Conservation (phyloP, 2,329 filamentous ascomycete genomes). For the Drechslerella coelobrocha region DNA sequence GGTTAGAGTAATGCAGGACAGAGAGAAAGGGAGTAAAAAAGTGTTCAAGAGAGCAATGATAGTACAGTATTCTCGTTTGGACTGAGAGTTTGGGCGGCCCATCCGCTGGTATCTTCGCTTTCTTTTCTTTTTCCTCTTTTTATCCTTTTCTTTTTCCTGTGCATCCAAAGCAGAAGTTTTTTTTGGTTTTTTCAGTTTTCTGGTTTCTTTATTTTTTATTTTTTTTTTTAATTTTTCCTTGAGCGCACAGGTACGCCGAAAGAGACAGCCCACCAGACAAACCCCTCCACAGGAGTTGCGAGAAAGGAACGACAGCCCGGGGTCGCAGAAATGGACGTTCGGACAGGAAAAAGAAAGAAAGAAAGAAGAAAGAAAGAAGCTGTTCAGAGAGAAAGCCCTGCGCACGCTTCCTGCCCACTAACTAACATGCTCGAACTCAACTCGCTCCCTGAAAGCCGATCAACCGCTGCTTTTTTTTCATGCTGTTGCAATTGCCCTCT, state of each 20-base stretch:
- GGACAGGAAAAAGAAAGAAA: slow-evolving; percentile 17
- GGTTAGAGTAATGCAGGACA: background rate
- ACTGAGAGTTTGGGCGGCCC: too few relatives aligned
- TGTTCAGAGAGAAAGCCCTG: slow-evolving; percentile 16
- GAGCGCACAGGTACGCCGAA: slow-evolving; percentile 18
- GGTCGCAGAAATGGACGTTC: slow-evolving; percentile 7
- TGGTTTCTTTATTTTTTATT: slow-evolving; percentile 23
- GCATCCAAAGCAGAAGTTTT: too few relatives aligned
- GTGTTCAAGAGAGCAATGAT: too few relatives aligned
- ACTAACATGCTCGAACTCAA: slow-evolving; percentile 7
- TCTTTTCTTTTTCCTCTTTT: too few relatives aligned
- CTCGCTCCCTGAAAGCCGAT: slow-evolving; percentile 21
- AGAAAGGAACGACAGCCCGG: slow-evolving; percentile 15
- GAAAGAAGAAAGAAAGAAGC: slow-evolving; percentile 16
- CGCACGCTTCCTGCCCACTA: slow-evolving; percentile 36
- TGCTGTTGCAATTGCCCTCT: slow-evolving; percentile 34
- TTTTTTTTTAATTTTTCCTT: slow-evolving; percentile 10
- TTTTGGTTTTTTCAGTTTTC: too few relatives aligned
- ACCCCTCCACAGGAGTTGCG: slow-evolving; percentile 33
- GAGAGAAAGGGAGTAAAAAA: background rate
- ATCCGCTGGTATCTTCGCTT: too few relatives aligned
- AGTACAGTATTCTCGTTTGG: too few relatives aligned
- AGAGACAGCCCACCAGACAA: slow-evolving; percentile 17
- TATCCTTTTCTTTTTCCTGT: too few relatives aligned
- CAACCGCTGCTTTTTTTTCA: slow-evolving; percentile 28